Evolutionary conservation across 208 protist genomes (phyloP).

Genomic region (Leptomonas seymouri): DNA sequence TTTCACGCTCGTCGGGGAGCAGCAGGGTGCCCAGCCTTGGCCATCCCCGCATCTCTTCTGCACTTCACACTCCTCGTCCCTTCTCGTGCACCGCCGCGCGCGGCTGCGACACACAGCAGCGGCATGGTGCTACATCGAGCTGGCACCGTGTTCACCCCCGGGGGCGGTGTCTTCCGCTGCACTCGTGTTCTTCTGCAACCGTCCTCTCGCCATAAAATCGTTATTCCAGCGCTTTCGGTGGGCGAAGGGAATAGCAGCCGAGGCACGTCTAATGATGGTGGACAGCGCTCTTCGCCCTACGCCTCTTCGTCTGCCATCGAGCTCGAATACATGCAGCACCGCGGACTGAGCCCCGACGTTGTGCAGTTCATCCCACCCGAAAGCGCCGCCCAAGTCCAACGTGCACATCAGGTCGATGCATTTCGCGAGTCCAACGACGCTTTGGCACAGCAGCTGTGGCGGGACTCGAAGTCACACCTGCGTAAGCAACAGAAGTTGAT

Average conservation of each 20-base stretch:
- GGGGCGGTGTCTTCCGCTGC: neutral
- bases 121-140: neutral
- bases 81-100: neutral
- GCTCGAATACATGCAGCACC: conserved; percentile 38
- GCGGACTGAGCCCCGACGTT: conserved; percentile 29
- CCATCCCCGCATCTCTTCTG: too few species aligned
- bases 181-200: conserved; percentile 25
- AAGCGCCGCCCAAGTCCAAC: conserved; percentile 48
- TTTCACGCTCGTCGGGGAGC: too few species aligned
- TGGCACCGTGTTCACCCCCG: neutral
- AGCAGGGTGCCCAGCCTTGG: too few species aligned
- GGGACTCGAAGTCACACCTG: conserved; percentile 74
- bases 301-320: neutral
- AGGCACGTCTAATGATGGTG: too few species aligned
- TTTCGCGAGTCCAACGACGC: conserved; percentile 45
- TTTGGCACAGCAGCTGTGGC: conserved; percentile 55
- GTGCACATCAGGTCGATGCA: conserved; percentile 55
- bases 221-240: conserved; percentile 53
- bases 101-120: neutral
- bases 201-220: conserved; percentile 42
- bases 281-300: neutral
- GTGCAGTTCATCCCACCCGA: conserved; percentile 45
- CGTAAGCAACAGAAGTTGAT: conserved; percentile 74
- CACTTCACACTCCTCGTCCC: neutral
- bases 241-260: neutral